phyloP scores from a whole-genome alignment of 306 rosid genomes.

The Acacia acuminata region DNA sequence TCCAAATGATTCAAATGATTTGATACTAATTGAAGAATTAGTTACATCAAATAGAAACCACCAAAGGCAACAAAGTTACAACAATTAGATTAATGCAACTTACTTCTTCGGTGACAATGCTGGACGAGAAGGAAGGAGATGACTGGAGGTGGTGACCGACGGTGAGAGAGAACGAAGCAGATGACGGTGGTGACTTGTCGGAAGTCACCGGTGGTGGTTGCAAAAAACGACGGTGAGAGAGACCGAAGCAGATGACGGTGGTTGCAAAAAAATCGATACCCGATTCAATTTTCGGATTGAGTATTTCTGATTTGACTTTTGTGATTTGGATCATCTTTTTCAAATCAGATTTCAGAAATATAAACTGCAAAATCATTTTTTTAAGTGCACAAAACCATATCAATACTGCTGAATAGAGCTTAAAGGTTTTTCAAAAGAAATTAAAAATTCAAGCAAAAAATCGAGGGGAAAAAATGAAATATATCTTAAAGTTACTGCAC shows the following conservation, averaged over 20 bases:
- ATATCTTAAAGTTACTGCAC: background rate
- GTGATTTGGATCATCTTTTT: background rate
- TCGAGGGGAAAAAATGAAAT: background rate
- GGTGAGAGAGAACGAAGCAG: too few species aligned
- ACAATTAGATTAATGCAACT: too few species aligned
- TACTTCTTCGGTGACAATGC: too few species aligned
- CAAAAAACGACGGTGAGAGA: too few species aligned
- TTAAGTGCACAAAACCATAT: background rate
- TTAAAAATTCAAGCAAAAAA: conserved; percentile 13
- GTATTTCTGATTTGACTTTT: too few species aligned
- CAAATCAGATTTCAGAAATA: conserved; percentile 20
- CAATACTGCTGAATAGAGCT: background rate
- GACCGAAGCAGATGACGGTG: too few species aligned
- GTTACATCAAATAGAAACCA: conserved; percentile 5
- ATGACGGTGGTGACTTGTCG: too few species aligned
- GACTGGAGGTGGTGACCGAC: too few species aligned
- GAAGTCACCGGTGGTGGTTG: too few species aligned
- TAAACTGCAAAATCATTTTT: background rate
- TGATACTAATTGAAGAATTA: background rate
- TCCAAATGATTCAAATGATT: background rate
- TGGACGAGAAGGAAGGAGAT: too few species aligned
- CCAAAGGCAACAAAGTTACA: conserved; percentile 2
- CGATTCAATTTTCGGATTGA: too few species aligned
- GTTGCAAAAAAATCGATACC: too few species aligned
- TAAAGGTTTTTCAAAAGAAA: background rate